These are phyloP conservation scores for Mrakia gelida DNA, from an alignment of 768 basidiomycete species.

Conservation along the genomic window DNA sequence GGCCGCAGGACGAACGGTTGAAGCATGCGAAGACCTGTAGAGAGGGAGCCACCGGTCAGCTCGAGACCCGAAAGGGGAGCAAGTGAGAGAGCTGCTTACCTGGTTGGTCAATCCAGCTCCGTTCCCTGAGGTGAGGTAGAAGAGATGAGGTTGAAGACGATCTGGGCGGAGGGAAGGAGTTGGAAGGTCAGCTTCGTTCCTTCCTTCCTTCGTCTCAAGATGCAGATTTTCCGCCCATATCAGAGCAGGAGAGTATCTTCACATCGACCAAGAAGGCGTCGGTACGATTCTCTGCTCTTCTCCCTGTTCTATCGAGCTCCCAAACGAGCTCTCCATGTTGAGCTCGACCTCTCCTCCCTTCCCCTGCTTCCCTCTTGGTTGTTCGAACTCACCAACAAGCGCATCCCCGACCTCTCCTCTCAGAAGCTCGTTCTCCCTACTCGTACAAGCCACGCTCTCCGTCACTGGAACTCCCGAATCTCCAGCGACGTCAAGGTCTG, in stretches of 20 bases:
- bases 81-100: background rate
- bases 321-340: too few relatives aligned
- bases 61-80: background rate
- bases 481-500: background rate
- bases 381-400: background rate
- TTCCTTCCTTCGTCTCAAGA: background rate
- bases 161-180: background rate
- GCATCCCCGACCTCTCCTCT: background rate
- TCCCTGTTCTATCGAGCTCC: too few relatives aligned
- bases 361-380: background rate
- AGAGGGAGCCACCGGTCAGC: background rate
- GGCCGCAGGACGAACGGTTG: background rate
- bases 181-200: background rate
- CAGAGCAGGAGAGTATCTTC: too few relatives aligned
- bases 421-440: background rate
- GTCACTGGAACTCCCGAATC: background rate
- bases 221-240: too few relatives aligned
- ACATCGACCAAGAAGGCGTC: background rate
- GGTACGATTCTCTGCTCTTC: too few relatives aligned
- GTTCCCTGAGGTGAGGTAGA: background rate
- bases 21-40: background rate
- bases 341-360: background rate
- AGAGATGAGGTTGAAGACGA: background rate
- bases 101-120: slow-evolving; percentile 4
- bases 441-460: background rate